phyloP scores from a whole-genome alignment of 2,329 filamentous ascomycete species.

The Penicillium nordicum region DNA sequence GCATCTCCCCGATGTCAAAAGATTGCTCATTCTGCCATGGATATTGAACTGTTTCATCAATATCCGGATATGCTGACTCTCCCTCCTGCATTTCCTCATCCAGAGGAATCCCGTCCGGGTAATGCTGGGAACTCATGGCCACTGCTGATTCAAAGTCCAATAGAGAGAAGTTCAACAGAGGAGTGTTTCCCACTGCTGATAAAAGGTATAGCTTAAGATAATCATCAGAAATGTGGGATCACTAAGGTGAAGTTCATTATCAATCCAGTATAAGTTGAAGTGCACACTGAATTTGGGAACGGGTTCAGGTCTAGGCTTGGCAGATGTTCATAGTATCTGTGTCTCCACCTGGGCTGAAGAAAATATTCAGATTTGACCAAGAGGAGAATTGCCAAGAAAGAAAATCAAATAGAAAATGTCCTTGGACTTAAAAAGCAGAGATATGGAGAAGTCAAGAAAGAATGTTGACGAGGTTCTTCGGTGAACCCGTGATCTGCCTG shows the following conservation, averaged over 20 bases:
- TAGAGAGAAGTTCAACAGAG: background rate
- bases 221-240: slow-evolving; percentile 8
- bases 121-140: slow-evolving; percentile 17
- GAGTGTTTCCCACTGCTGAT: background rate
- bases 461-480: slow-evolving; percentile 15
- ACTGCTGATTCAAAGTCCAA: background rate
- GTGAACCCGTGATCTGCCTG: slow-evolving; percentile 27
- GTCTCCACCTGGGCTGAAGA: slow-evolving; percentile 17
- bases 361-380: slow-evolving; percentile 5
- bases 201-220: background rate
- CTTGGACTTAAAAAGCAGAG: background rate
- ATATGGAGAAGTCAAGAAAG: slow-evolving; percentile 2
- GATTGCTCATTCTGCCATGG: slow-evolving; percentile 30
- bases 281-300: slow-evolving; percentile 12
- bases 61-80: slow-evolving; percentile 32
- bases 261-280: slow-evolving; percentile 18
- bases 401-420: background rate
- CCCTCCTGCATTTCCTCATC: slow-evolving; percentile 20
- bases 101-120: slow-evolving; percentile 12
- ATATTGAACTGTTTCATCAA: slow-evolving; percentile 33
- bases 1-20: slow-evolving; percentile 11
- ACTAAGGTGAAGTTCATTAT: slow-evolving; percentile 14
- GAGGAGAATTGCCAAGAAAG: background rate
- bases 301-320: slow-evolving; percentile 20
- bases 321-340: slow-evolving; percentile 21